Evolutionary conservation across 1,284 basidiomycete genomes (phyloP).

Genomic region (Fomitopsis betulina): DNA sequence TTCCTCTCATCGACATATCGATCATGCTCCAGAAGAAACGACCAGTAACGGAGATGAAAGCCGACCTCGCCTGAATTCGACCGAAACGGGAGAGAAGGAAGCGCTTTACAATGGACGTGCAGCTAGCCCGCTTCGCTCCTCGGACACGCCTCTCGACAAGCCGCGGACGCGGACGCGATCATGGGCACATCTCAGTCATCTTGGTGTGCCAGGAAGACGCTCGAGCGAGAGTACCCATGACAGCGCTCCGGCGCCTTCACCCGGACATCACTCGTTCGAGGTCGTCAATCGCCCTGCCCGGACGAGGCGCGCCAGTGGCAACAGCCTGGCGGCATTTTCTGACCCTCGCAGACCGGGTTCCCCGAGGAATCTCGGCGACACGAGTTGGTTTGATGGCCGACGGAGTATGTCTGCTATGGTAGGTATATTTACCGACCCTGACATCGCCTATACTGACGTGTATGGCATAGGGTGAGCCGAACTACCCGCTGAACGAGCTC

Average conservation of each 20-base stretch:
- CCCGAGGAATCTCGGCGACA: conserved; percentile 55
- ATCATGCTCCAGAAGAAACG: conserved; percentile 8
- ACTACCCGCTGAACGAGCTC: conserved; percentile 52
- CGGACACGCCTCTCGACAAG: conserved; percentile 7
- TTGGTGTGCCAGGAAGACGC: conserved; percentile 20
- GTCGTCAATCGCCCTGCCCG: conserved; percentile 64
- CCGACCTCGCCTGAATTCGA: conserved; percentile 32
- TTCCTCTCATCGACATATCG: not conserved
- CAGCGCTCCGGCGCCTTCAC: conserved; percentile 20
- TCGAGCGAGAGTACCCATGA: conserved; percentile 25
- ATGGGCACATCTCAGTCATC: conserved; percentile 20
- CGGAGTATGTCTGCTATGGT: conserved; percentile 67
- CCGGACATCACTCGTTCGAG: conserved; percentile 52
- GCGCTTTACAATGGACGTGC: conserved; percentile 25
- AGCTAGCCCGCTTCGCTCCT: conserved; percentile 18
- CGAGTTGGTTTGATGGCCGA: conserved; percentile 71
- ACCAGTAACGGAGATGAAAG: conserved; percentile 3
- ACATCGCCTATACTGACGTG: conserved; percentile 10
- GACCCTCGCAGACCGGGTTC: conserved; percentile 34
- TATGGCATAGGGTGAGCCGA: conserved; percentile 55
- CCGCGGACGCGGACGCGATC: conserved; percentile 18
- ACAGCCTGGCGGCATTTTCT: conserved; percentile 40
- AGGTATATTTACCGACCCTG: conserved; percentile 27
- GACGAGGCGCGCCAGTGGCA: conserved; percentile 40
- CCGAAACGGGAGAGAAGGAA: conserved; percentile 45